phyloP scores from a whole-genome alignment of 2,329 filamentous ascomycete genomes.

The Podosphaera xanthii region DNA sequence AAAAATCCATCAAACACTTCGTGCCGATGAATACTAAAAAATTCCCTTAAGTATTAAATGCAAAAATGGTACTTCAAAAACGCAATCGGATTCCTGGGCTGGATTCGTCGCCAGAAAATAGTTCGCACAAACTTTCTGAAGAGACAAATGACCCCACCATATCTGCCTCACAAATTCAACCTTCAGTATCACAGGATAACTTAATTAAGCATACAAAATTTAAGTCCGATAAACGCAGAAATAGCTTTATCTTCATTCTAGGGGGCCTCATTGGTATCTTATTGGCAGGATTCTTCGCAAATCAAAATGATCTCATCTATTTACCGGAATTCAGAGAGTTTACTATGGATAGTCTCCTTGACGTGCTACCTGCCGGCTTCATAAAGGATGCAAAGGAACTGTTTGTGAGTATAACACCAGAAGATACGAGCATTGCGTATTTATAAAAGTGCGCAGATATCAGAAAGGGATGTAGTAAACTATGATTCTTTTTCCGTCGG shows the following conservation, averaged over 20 bases:
- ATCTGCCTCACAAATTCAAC: too few species aligned
- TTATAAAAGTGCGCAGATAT: constrained; percentile 29
- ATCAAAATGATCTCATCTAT: constrained; percentile 72
- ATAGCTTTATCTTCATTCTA: constrained; percentile 63
- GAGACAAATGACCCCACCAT: too few species aligned
- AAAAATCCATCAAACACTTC: too few species aligned
- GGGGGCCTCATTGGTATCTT: constrained; percentile 79
- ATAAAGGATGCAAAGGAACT: constrained; percentile 70
- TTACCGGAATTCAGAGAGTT: constrained; percentile 41
- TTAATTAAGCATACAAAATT: constrained; percentile 5
- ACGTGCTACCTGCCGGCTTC: constrained; percentile 69
- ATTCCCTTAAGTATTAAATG: too few species aligned
- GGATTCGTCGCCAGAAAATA: too few species aligned
- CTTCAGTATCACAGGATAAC: neutral
- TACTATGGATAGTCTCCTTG: constrained; percentile 66
- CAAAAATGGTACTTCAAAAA: too few species aligned
- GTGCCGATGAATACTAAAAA: too few species aligned
- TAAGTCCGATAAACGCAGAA: constrained; percentile 31
- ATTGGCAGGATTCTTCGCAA: constrained; percentile 75
- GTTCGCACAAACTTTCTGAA: too few species aligned
- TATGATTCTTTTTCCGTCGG: constrained; percentile 92
- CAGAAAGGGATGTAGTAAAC: constrained; percentile 67
- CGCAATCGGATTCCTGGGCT: too few species aligned
- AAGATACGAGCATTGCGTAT: neutral
- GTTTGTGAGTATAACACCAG: constrained; percentile 28